phyloP scores from a whole-genome alignment of 2,329 filamentous ascomycete species.

The Cladophialophora psammophila region DNA sequence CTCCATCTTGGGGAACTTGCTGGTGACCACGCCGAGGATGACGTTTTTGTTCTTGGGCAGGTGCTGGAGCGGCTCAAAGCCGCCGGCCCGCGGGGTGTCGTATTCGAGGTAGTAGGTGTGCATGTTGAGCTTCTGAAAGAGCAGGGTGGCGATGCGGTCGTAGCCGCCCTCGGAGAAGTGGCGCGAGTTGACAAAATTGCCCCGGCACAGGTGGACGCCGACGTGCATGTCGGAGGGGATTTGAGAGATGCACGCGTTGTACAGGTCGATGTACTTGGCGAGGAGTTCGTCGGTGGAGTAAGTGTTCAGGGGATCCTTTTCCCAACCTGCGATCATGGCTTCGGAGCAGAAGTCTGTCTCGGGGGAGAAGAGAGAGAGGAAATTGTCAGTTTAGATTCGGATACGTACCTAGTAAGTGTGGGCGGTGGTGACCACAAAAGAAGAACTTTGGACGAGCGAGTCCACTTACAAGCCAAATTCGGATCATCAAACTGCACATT shows the following conservation, averaged over 20 bases:
- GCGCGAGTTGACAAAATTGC: slow-evolving; percentile 66
- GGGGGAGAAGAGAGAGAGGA: not conserved
- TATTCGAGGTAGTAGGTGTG: slow-evolving; percentile 71
- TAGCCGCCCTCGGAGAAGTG: slow-evolving; percentile 70
- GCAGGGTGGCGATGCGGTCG: slow-evolving; percentile 67
- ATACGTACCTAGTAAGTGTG: not conserved
- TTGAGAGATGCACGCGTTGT: slow-evolving; percentile 70
- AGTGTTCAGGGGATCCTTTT: slow-evolving; percentile 68
- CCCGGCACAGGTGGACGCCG: slow-evolving; percentile 72
- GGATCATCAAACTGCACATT: slow-evolving; percentile 69
- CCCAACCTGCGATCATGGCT: slow-evolving; percentile 71
- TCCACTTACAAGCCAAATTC: slow-evolving; percentile 65
- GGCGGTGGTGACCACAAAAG: slow-evolving; percentile 31
- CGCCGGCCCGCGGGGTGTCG: slow-evolving; percentile 66
- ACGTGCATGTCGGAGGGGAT: slow-evolving; percentile 71
- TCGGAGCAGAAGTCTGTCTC: slow-evolving; percentile 69
- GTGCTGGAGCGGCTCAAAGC: slow-evolving; percentile 65
- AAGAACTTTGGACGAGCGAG: slow-evolving; percentile 37
- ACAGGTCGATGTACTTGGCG: slow-evolving; percentile 73
- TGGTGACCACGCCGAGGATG: slow-evolving; percentile 66
- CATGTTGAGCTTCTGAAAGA: slow-evolving; percentile 65
- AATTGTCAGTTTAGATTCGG: not conserved
- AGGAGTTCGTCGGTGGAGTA: slow-evolving; percentile 71
- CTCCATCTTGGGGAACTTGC: slow-evolving; percentile 65
- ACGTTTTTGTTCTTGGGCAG: slow-evolving; percentile 65